Evolutionary conservation across 352 stramenopile genomes (phyloP).

Genomic region (Phytophthora melonis): DNA sequence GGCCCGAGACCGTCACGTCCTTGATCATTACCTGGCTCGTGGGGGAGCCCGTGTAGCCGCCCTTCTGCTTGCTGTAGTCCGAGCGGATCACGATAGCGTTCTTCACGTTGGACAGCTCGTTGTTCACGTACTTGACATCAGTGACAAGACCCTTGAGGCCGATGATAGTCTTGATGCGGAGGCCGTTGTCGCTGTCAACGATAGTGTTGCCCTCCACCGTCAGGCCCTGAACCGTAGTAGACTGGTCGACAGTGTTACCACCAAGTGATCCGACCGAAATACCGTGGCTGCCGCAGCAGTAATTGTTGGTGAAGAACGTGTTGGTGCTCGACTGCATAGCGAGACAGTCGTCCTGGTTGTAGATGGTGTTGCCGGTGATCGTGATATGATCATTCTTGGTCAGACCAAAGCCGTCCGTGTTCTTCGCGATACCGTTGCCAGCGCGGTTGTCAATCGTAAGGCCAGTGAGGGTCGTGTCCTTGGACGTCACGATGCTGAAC

Average conservation of each 20-base stretch:
- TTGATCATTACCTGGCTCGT: conserved; percentile 16
- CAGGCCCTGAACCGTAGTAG: background rate
- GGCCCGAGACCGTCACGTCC: conserved; percentile 12
- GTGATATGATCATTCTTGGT: too few relatives aligned
- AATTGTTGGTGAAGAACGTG: conserved; percentile 22
- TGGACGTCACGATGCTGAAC: conserved; percentile 43
- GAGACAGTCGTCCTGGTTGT: background rate
- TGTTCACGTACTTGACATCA: background rate
- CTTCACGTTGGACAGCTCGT: background rate
- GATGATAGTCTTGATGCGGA: background rate
- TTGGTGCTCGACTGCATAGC: conserved; percentile 42
- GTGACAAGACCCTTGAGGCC: background rate
- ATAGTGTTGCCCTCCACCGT: background rate
- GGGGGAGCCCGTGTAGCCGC: background rate
- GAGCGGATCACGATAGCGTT: background rate
- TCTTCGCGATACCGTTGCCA: conserved; percentile 20
- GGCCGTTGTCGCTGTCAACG: background rate
- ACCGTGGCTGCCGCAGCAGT: conserved; percentile 27
- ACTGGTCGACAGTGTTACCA: conserved; percentile 11
- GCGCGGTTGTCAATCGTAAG: conserved; percentile 44
- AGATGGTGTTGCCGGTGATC: too few relatives aligned
- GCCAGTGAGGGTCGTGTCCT: conserved; percentile 6
- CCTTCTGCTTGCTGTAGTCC: conserved; percentile 1
- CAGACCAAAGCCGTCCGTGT: too few relatives aligned
- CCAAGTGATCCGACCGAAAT: conserved; percentile 48